Evolutionary conservation across 2,329 filamentous ascomycete species (phyloP).

Genomic region (Penicillium sp.): DNA sequence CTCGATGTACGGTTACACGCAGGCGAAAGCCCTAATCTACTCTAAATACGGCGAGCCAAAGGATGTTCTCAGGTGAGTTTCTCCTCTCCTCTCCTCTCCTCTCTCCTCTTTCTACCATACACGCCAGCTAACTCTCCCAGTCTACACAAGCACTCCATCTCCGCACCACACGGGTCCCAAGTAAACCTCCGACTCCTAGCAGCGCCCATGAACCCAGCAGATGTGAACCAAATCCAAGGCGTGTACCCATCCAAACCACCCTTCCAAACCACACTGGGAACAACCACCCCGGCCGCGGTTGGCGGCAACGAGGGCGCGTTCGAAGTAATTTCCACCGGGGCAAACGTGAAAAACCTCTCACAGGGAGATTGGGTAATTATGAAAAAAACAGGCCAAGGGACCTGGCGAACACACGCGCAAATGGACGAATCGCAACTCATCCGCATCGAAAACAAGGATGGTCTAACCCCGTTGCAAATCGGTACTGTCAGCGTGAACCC

Average conservation of each 20-base stretch:
- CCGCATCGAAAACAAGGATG: conserved; percentile 70
- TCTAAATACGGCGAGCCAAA: conserved; percentile 54
- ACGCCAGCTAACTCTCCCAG: conserved; percentile 19
- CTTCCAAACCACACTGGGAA: conserved; percentile 78
- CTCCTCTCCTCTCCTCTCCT: background rate
- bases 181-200: conserved; percentile 87
- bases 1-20: conserved; percentile 55
- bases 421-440: conserved; percentile 66
- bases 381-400: conserved; percentile 80
- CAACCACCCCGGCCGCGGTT: conserved; percentile 69
- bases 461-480: conserved; percentile 75
- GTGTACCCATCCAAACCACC: conserved; percentile 86
- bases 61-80: conserved; percentile 49
- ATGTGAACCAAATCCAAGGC: conserved; percentile 97
- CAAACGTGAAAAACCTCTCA: conserved; percentile 62
- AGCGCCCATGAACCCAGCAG: conserved; percentile 92
- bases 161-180: conserved; percentile 59
- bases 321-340: conserved; percentile 76
- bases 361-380: conserved; percentile 96
- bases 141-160: conserved; percentile 55
- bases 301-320: conserved; percentile 84
- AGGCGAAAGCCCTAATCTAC: conserved; percentile 55
- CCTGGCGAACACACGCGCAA: conserved; percentile 90
- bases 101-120: background rate
- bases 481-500: conserved; percentile 93